Conservation (phyloP, 2,329 filamentous ascomycete species). For the Fusarium sp. region DNA sequence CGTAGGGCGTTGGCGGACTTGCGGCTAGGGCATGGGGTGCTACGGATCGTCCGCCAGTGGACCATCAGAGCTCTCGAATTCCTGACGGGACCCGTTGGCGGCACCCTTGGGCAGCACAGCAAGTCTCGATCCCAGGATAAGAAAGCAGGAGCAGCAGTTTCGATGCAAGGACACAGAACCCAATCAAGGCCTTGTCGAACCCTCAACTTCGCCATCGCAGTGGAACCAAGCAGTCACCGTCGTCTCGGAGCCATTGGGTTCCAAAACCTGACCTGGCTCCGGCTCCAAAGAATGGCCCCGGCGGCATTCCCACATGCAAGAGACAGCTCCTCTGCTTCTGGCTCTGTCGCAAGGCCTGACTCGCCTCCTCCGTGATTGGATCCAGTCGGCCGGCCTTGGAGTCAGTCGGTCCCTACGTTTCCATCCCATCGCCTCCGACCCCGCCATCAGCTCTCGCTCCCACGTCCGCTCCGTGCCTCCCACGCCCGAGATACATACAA, state of each 20-base stretch:
- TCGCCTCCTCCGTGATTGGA: slow-evolving; percentile 42
- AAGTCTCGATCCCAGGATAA: slow-evolving; percentile 26
- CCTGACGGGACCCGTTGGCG: slow-evolving; percentile 9
- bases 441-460: slow-evolving; percentile 33
- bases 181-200: slow-evolving; percentile 33
- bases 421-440: slow-evolving; percentile 29
- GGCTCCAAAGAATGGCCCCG: slow-evolving; percentile 11
- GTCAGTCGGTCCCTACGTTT: slow-evolving; percentile 36
- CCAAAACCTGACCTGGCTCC: slow-evolving; percentile 17
- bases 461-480: slow-evolving; percentile 28
- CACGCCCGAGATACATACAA: slow-evolving; percentile 12
- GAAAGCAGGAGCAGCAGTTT: not conserved
- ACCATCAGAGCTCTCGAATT: slow-evolving; percentile 12
- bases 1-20: not conserved
- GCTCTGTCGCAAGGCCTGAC: slow-evolving; percentile 39
- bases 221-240: slow-evolving; percentile 41
- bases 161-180: slow-evolving; percentile 21
- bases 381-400: slow-evolving; percentile 36
- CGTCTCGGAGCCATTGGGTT: slow-evolving; percentile 27
- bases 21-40: slow-evolving; percentile 20
- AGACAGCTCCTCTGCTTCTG: slow-evolving; percentile 19
- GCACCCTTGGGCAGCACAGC: slow-evolving; percentile 12
- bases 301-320: slow-evolving; percentile 41
- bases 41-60: slow-evolving; percentile 5
- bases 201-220: slow-evolving; percentile 28